phyloP scores from a whole-genome alignment of 495 filamentous ascomycete genomes.

The Penicillium simplicissimum region DNA sequence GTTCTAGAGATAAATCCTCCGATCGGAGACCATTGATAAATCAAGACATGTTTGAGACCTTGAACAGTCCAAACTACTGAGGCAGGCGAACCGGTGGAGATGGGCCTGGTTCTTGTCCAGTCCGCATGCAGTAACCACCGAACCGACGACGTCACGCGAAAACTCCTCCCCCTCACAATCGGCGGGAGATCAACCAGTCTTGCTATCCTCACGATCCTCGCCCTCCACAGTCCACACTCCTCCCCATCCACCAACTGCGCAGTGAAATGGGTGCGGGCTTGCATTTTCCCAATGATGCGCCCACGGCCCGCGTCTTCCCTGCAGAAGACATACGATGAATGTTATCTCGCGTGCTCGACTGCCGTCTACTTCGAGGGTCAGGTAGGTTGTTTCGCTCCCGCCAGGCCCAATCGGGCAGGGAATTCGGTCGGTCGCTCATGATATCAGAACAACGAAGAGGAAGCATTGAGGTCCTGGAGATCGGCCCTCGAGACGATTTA shows the following conservation, averaged over 20 bases:
- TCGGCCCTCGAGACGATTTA: slow-evolving; percentile 89
- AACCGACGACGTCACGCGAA: slow-evolving; percentile 50
- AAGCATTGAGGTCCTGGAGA: slow-evolving; percentile 91
- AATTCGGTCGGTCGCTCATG: slow-evolving; percentile 18
- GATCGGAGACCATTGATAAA: not conserved
- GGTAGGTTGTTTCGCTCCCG: slow-evolving; percentile 45
- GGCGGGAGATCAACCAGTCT: slow-evolving; percentile 27
- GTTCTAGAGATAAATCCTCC: not conserved
- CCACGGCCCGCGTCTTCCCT: slow-evolving; percentile 75
- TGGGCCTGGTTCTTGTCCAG: not conserved
- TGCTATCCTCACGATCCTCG: not conserved
- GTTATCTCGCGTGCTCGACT: slow-evolving; percentile 89
- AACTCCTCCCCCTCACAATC: slow-evolving; percentile 28
- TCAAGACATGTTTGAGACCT: not conserved
- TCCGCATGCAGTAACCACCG: slow-evolving; percentile 31
- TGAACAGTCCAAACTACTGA: not conserved
- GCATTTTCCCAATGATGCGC: slow-evolving; percentile 65
- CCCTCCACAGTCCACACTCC: not conserved
- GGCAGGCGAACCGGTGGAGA: not conserved
- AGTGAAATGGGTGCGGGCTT: slow-evolving; percentile 35
- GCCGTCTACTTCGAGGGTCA: slow-evolving; percentile 94
- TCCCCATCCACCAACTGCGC: slow-evolving; percentile 17
- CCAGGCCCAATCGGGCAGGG: slow-evolving; percentile 9
- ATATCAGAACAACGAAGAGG: slow-evolving; percentile 80
- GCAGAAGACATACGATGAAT: slow-evolving; percentile 98